phyloP scores from a whole-genome alignment of 2,329 filamentous ascomycete genomes.

The Claviceps cyperi region DNA sequence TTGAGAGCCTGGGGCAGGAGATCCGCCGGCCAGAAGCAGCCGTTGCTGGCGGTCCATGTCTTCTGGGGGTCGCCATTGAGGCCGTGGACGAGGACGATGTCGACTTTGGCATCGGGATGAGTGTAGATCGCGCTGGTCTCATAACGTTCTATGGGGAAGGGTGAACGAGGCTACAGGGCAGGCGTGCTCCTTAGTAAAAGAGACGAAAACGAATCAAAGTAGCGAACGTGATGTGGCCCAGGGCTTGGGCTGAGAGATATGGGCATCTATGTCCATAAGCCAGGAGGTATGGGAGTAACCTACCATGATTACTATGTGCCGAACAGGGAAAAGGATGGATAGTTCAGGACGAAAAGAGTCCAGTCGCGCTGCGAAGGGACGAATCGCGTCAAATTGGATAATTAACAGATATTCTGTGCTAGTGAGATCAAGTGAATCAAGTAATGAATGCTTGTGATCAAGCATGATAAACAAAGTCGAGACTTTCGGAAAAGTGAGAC shows the following conservation, averaged over 20 bases:
- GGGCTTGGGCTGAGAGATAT: neutral
- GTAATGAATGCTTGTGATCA: neutral
- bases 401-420: neutral
- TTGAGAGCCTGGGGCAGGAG: slow-evolving; percentile 48
- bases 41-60: slow-evolving; percentile 45
- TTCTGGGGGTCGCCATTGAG: slow-evolving; percentile 50
- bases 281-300: neutral
- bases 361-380: neutral
- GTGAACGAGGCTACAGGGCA: neutral
- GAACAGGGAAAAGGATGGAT: neutral
- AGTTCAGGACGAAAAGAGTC: neutral
- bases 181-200: neutral
- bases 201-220: neutral
- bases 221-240: neutral
- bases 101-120: slow-evolving; percentile 43
- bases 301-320: slow-evolving; percentile 1
- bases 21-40: slow-evolving; percentile 55
- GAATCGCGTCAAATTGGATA: neutral
- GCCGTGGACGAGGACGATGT: slow-evolving; percentile 59
- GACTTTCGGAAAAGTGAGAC: neutral
- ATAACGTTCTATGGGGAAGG: slow-evolving; percentile 25
- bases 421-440: neutral
- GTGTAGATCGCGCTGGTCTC: slow-evolving; percentile 45
- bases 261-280: neutral
- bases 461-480: neutral